Base-by-base conservation (phyloP, 495 filamentous ascomycete genomes). In the Filosporella fistucella region DNA sequence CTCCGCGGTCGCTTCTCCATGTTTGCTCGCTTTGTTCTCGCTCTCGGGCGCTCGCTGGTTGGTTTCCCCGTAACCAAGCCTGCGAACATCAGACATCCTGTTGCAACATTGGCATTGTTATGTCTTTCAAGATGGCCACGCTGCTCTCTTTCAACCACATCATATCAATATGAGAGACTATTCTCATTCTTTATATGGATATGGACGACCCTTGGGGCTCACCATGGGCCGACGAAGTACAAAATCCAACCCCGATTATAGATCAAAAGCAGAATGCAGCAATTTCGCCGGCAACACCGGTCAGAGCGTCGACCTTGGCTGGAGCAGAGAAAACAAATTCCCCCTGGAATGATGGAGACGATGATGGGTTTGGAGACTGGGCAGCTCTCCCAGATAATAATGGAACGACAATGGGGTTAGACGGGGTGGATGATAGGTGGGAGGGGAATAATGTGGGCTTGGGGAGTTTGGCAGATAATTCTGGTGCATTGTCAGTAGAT, bases 161-260 rank as follows among this genome's bases (percentile, higher is more conserved):
- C 20, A 45, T 48, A 51, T 45, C 49, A 59, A 54, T 47, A 59
- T 59, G 56, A 59, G 46, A 48, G 44, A 13, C 21, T 25, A n/a
- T 50, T 28, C 26, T 36, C 32, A 46, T 45, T n/a, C n/a, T n/a
- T 37, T 42, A 37, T 53, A 56, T 47, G 62, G 67, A 51, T 45
- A 78, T 78, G 74, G 74, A 78, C 64, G 73, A 76, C 73, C 72
- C 74, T 56, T 78, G 74, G 74, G 69, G 72, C 61, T 73, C 71
- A 29, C 71, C 74, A 28, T 76, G 72, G 74, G 65, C 66, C 30
- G 67, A 66, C 34, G 66, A 55, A 38, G 33, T 33, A 18, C 45
- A 46, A 49, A 29, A n/a, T 18, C 14, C 28, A 29, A 49, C 45
- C 18, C 46, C 49, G 20, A 13, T 41, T 26, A 37, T 25, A 7